phyloP scores from a whole-genome alignment of 441 rosid genomes.

The Mallotus repandus region DNA sequence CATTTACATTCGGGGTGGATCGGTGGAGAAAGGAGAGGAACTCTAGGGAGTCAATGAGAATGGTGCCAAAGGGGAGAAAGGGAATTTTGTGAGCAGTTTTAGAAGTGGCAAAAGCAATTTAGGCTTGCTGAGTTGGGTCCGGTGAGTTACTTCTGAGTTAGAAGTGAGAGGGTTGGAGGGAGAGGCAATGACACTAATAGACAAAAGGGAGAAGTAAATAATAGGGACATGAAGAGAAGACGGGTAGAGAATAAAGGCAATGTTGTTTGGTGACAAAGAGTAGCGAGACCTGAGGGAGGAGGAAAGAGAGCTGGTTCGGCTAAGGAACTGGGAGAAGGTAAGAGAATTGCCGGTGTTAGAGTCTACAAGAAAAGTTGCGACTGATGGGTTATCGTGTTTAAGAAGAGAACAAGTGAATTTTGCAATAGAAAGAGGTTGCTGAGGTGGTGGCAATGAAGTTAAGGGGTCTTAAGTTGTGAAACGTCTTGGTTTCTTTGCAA shows the following conservation, averaged over 20 bases:
- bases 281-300: slow-evolving; percentile 34
- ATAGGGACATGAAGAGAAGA: slow-evolving; percentile 65
- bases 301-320: slow-evolving; percentile 45
- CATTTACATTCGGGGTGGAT: slow-evolving; percentile 14
- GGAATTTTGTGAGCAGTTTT: slow-evolving; percentile 48
- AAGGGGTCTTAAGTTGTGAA: slow-evolving; percentile 43
- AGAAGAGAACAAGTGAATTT: slow-evolving; percentile 56
- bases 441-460: slow-evolving; percentile 49
- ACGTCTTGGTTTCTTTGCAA: slow-evolving; percentile 41
- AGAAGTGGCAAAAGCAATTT: slow-evolving; percentile 74
- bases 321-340: slow-evolving; percentile 48
- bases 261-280: slow-evolving; percentile 48
- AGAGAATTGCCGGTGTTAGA: slow-evolving; percentile 46
- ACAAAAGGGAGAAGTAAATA: slow-evolving; percentile 71
- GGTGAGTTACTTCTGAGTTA: slow-evolving; percentile 56
- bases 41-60: slow-evolving; percentile 77
- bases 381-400: slow-evolving; percentile 30
- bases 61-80: slow-evolving; percentile 40
- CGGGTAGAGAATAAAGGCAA: slow-evolving; percentile 67
- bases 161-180: slow-evolving; percentile 82
- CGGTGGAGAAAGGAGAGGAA: slow-evolving; percentile 47
- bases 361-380: slow-evolving; percentile 41
- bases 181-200: slow-evolving; percentile 61
- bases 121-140: slow-evolving; percentile 54
- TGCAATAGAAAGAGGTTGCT: slow-evolving; percentile 57